These are phyloP conservation scores for Aschersonia sp. DNA, from an alignment of 2,329 filamentous ascomycete species.

Conservation along the genomic window DNA sequence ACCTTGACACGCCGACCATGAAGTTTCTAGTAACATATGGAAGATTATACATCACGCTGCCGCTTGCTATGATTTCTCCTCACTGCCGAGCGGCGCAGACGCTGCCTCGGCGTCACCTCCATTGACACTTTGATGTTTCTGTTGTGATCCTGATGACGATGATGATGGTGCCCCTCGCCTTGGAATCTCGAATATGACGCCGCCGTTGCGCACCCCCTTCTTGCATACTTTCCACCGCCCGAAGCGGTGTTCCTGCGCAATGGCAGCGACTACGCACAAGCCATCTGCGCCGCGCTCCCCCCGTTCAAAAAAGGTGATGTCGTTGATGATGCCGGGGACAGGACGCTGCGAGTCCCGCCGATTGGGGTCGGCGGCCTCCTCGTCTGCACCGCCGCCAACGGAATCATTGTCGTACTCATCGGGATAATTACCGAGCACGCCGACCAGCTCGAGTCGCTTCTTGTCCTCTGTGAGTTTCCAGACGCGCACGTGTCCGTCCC, in stretches of 20 bases:
- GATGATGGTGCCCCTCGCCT: slow-evolving; percentile 9
- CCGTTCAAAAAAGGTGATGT: slow-evolving; percentile 73
- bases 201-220: slow-evolving; percentile 58
- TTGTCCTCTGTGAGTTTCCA: slow-evolving; percentile 82
- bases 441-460: slow-evolving; percentile 57
- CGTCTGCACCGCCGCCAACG: slow-evolving; percentile 8
- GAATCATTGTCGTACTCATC: slow-evolving; percentile 15
- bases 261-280: slow-evolving; percentile 69
- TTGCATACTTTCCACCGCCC: slow-evolving; percentile 61
- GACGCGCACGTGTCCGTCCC: slow-evolving; percentile 71
- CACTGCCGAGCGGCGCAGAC: too few species aligned
- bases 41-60: too few species aligned
- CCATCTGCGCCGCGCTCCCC: slow-evolving; percentile 64
- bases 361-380: too few species aligned
- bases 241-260: slow-evolving; percentile 74
- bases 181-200: slow-evolving; percentile 76
- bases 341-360: slow-evolving; percentile 4
- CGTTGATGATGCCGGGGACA: slow-evolving; percentile 72
- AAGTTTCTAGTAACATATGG: too few species aligned
- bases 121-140: too few species aligned
- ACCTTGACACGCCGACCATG: too few species aligned
- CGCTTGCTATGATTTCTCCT: too few species aligned
- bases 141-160: too few species aligned
- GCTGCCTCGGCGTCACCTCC: too few species aligned
- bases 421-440: slow-evolving; percentile 39